These are phyloP conservation scores for Rosa persica DNA, from an alignment of 306 rosid genomes.

Conservation along the genomic window DNA sequence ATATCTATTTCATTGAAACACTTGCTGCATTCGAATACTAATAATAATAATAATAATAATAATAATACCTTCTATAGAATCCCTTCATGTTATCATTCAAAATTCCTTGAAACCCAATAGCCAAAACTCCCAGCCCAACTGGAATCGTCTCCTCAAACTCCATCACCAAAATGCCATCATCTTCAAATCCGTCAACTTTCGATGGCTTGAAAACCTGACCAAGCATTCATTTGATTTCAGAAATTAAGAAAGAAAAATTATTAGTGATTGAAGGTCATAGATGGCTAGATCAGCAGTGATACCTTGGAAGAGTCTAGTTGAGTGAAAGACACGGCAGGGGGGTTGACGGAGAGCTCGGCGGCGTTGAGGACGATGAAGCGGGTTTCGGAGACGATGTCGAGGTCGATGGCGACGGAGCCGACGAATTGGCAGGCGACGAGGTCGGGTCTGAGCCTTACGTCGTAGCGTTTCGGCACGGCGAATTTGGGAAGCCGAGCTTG, in stretches of 20 bases:
- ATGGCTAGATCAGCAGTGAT: background rate
- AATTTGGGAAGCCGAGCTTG: conserved; percentile 88
- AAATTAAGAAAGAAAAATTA: too few species aligned
- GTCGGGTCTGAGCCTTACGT: conserved; percentile 68
- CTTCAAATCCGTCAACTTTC: conserved; percentile 50
- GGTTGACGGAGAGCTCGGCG: conserved; percentile 49
- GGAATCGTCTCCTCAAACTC: conserved; percentile 63
- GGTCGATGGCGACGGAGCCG: conserved; percentile 61
- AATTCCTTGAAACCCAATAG: conserved; percentile 66
- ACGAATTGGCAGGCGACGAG: conserved; percentile 60
- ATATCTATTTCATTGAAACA: background rate
- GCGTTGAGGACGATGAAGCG: conserved; percentile 78
- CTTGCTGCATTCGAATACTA: too few species aligned
- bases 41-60: too few species aligned
- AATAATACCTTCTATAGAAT: conserved; percentile 62
- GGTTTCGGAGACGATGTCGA: conserved; percentile 62
- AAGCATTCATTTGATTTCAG: background rate
- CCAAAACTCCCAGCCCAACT: conserved; percentile 62
- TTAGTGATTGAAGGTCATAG: background rate
- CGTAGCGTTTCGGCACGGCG: conserved; percentile 79
- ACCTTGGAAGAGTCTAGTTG: conserved; percentile 51
- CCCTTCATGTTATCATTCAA: conserved; percentile 90
- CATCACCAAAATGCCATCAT: conserved; percentile 73
- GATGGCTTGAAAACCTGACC: conserved; percentile 71
- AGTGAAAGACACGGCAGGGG: conserved; percentile 46